phyloP scores from a whole-genome alignment of 805 yeast species.

The Candida saitoana region DNA sequence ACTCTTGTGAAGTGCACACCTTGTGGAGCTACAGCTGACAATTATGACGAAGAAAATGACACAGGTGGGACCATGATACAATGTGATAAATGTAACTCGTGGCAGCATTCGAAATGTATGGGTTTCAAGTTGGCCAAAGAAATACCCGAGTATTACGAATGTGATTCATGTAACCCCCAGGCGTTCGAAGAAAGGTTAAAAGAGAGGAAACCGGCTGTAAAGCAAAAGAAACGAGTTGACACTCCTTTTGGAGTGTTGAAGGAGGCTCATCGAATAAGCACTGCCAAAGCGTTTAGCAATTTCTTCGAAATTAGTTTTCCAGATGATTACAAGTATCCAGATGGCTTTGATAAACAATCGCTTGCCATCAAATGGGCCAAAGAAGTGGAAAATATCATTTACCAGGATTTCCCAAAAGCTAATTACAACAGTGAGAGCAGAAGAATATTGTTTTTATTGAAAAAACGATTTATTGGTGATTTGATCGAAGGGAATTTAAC shows the following conservation, averaged over 20 bases:
- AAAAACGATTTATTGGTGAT: constrained; percentile 45
- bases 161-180: constrained; percentile 45
- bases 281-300: constrained; percentile 47
- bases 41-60: constrained; percentile 56
- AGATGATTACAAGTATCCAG: constrained; percentile 19
- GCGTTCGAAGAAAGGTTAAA: constrained; percentile 9
- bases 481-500: constrained; percentile 52
- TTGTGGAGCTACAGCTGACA: constrained; percentile 57
- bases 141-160: constrained; percentile 47
- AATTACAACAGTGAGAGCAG: constrained; percentile 67
- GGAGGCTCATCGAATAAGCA: constrained; percentile 44
- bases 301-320: constrained; percentile 42
- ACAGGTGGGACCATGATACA: constrained; percentile 55
- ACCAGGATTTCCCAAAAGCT: constrained; percentile 30
- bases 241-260: constrained; percentile 13
- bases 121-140: constrained; percentile 37
- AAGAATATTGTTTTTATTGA: constrained; percentile 52
- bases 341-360: constrained; percentile 21
- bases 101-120: constrained; percentile 71
- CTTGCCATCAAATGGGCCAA: constrained; percentile 45
- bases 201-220: constrained; percentile 3
- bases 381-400: constrained; percentile 50
- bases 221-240: constrained; percentile 4
- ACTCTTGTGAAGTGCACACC: constrained; percentile 51
- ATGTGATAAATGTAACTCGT: constrained; percentile 62